Conservation (phyloP, 192 early-diverging fungal genomes). For the Thamnidium elegans region DNA sequence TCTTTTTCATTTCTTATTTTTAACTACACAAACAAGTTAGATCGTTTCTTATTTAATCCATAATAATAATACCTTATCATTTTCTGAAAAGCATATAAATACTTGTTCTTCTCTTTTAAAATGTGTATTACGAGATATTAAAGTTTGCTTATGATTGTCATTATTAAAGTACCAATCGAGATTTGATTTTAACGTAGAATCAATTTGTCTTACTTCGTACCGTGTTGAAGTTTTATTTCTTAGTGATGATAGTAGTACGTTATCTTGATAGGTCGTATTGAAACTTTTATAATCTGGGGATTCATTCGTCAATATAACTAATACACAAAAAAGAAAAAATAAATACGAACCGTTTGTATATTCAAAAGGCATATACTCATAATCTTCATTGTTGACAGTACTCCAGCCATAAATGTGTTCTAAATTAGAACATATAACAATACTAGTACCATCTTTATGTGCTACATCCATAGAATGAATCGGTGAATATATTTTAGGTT, state of each 20-base stretch:
- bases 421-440: constrained; percentile 2
- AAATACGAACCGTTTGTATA: not conserved
- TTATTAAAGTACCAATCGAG: not conserved
- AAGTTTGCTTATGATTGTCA: not conserved
- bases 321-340: not conserved
- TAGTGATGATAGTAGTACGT: not conserved
- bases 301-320: not conserved
- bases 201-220: not conserved
- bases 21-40: not conserved
- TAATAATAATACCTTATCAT: not conserved
- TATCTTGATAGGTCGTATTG: not conserved
- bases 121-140: not conserved
- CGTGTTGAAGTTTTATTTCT: constrained; percentile 6
- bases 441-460: not conserved
- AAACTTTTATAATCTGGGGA: not conserved
- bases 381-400: not conserved
- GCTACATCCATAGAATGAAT: not conserved
- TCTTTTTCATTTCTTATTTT: not conserved
- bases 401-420: not conserved
- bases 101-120: not conserved
- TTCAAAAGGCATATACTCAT: not conserved
- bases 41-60: too few relatives aligned
- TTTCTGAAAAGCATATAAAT: not conserved
- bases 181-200: constrained; percentile 2
- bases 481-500: not conserved